Conservation (phyloP, 2,329 filamentous ascomycete species). For the Shiraia sp. region DNA sequence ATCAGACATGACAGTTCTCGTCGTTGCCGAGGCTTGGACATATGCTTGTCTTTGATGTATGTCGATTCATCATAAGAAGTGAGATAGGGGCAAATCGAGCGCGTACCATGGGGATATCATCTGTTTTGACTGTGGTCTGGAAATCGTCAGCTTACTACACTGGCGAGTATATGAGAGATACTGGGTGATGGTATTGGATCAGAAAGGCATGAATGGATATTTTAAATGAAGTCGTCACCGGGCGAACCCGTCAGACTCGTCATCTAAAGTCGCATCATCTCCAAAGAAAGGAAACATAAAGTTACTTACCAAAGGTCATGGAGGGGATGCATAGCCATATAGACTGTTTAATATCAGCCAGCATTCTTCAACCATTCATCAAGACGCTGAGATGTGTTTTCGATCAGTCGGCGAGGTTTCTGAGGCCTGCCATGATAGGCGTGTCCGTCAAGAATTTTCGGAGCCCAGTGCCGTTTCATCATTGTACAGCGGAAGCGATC, state of each 20-base stretch:
- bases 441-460: constrained; percentile 82
- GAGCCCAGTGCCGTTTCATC: constrained; percentile 99
- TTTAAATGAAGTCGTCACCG: constrained; percentile 66
- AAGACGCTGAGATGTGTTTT: constrained; percentile 3
- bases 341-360: constrained; percentile 12
- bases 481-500: constrained; percentile 46
- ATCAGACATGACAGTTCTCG: constrained; percentile 46
- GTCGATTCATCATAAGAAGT: constrained; percentile 75
- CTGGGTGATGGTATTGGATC: constrained; percentile 11
- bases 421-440: constrained; percentile 96
- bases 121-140: constrained; percentile 7
- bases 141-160: constrained; percentile 2
- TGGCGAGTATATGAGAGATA: constrained; percentile 1
- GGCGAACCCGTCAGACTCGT: constrained; percentile 76
- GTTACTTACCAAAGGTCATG: constrained; percentile 20
- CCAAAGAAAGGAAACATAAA: constrained; percentile 10
- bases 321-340: neutral
- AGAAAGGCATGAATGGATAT: constrained; percentile 71
- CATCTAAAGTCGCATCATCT: constrained; percentile 63
- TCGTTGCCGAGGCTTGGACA: constrained; percentile 77
- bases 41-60: constrained; percentile 90
- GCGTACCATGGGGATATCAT: constrained; percentile 18
- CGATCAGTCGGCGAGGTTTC: constrained; percentile 99
- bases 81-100: constrained; percentile 4
- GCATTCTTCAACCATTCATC: neutral